Conservation (phyloP, 495 filamentous ascomycete species). For the Penicillium mononematosum region DNA sequence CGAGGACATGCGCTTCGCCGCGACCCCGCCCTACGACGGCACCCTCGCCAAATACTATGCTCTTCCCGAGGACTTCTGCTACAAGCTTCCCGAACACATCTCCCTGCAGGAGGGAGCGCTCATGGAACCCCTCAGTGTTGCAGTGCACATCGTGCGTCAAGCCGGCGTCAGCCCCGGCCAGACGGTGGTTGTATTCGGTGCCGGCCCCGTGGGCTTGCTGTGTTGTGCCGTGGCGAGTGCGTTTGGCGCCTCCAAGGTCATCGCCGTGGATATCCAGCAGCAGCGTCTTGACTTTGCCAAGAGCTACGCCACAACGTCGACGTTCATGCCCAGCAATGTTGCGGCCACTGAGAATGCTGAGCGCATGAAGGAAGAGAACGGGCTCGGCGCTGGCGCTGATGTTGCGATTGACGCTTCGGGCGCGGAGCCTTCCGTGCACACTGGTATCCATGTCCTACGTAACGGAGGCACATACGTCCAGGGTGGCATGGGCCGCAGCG, state of each 20-base stretch:
- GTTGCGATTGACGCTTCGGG: conserved; percentile 59
- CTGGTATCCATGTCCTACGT: conserved; percentile 51
- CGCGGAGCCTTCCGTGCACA: conserved; percentile 52
- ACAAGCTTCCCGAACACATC: conserved; percentile 48
- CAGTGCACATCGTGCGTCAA: conserved; percentile 53
- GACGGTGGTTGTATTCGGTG: conserved; percentile 55
- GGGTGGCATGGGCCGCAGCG: conserved; percentile 57
- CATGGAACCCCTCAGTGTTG: conserved; percentile 56
- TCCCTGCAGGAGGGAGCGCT: conserved; percentile 52
- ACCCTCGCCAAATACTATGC: conserved; percentile 56
- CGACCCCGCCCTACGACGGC: conserved; percentile 55
- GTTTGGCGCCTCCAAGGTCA: conserved; percentile 51
- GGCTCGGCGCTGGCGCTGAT: conserved; percentile 51
- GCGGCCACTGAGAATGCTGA: conserved; percentile 40
- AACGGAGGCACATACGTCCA: conserved; percentile 60
- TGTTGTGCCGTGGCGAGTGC: conserved; percentile 54
- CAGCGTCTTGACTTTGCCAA: conserved; percentile 53
- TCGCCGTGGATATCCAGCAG: conserved; percentile 55
- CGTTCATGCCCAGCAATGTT: conserved; percentile 41
- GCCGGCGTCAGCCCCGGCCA: conserved; percentile 47
- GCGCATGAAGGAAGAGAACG: conserved; percentile 44
- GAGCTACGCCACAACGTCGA: conserved; percentile 44
- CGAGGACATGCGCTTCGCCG: conserved; percentile 51
- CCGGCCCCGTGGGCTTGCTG: conserved; percentile 54
- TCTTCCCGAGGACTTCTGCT: conserved; percentile 56